Percentiles rank a stretch among this genome's conserved stretches.
Conservation (phyloP, 352 stramenopile genomes). For the Phytophthora kernoviae region DNA sequence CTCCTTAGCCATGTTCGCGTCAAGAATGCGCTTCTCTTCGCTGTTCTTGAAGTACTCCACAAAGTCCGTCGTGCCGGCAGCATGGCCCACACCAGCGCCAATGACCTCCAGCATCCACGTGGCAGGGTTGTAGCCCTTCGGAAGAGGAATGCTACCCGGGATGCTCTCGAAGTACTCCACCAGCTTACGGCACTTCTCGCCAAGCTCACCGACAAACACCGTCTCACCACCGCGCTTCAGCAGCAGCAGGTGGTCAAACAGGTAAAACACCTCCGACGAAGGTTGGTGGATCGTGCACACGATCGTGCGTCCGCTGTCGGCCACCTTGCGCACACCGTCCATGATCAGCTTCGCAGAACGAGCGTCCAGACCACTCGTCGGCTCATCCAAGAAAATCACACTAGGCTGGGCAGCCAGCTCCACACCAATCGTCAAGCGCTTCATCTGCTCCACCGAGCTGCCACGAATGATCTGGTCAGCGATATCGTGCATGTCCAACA, state of each 20-base stretch:
- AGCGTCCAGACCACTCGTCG: constrained; percentile 81
- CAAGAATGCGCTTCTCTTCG: constrained; percentile 17
- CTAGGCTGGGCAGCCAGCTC: constrained; percentile 78
- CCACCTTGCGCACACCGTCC: constrained; percentile 81
- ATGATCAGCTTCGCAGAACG: constrained; percentile 81
- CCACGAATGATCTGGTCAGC: constrained; percentile 57
- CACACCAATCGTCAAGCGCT: constrained; percentile 51
- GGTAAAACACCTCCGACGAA: constrained; percentile 81
- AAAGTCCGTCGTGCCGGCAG: constrained; percentile 70
- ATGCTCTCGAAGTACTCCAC: constrained; percentile 31
- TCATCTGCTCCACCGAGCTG: constrained; percentile 52
- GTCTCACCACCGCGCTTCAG: constrained; percentile 55
- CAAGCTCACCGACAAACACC: constrained; percentile 41
- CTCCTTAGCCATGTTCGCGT: constrained; percentile 26
- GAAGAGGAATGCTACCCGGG: constrained; percentile 30
- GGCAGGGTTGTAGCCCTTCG: constrained; percentile 40
- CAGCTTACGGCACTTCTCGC: constrained; percentile 30
- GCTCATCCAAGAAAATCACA: constrained; percentile 80
- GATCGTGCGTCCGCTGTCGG: constrained; percentile 64
- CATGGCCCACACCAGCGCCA: constrained; percentile 69
- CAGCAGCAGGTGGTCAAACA: constrained; percentile 84
- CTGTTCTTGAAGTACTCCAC: constrained; percentile 27
- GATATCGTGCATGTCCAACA: constrained; percentile 87
- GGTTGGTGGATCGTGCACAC: constrained; percentile 93
- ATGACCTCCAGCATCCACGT: constrained; percentile 34